Base-by-base conservation (phyloP, 768 basidiomycete species). In the Astraeus odoratus region DNA sequence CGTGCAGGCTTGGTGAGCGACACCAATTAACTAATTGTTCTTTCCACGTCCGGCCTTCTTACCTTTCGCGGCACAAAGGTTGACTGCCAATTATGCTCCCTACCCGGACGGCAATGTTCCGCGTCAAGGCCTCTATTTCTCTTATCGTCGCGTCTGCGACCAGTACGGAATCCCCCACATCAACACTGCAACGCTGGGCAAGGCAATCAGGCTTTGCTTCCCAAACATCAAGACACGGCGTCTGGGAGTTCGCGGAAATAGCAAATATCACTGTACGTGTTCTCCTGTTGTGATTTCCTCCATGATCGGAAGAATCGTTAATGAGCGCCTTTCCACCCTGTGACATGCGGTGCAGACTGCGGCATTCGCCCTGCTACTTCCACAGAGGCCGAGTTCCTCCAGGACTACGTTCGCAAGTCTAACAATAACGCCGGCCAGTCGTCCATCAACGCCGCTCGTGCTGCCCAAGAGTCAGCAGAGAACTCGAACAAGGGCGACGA, bases 191-290 rank as follows among this genome's bases (percentile, higher is more conserved):
- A 92, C 92, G 1, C 76, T 96, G 56, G 93, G 93, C 50, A 96
- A 96, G 66, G 91, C 92, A 37, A 92, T 96, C 59, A 77, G 91
- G 51, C 77, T 88, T 44, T 93, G 90, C 64, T 96, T 92, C 69
- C 89, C 89, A 39, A 88, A 86, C 51, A 93, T 96, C 75, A 94
- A 92, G 77, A 95, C 93, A 41, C 76, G 93, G 54, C 84, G 93
- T 47, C 67, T 96, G 48, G 93, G 93, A 48, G 90, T 90, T 48
- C 72, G 93, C 67, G 92, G 92, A 41, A 93, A 95, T 72, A 90
- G 87, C 71, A 94, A 93, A 75, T 95, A 95, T 68, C 91, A 94
- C 67, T 95, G 89, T 91, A 53, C 53, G 83, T 72, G 52, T 56
- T 59, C 56, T 57, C 49, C 44, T 45, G 61, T 64, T 56, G 61